These are phyloP conservation scores for Anthoceros angustus DNA, from an alignment of 225 moss, liverwort and hornwort species.

Conservation along the genomic window DNA sequence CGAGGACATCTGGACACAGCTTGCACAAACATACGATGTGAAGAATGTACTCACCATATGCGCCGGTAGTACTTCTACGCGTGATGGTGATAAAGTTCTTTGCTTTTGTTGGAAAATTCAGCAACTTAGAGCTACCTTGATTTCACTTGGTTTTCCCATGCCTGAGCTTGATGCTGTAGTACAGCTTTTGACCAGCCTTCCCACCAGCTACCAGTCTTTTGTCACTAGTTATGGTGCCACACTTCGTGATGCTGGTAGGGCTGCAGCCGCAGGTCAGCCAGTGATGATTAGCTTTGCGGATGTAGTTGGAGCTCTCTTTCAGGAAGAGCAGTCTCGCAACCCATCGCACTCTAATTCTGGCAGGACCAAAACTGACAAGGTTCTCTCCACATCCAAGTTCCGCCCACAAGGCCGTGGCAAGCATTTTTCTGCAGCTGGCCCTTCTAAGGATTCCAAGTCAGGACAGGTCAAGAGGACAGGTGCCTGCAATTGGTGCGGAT, in stretches of 20 bases:
- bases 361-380: background rate
- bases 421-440: too few relatives aligned
- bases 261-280: background rate
- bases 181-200: background rate
- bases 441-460: too few relatives aligned
- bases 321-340: background rate
- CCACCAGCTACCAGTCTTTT: background rate
- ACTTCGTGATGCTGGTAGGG: background rate
- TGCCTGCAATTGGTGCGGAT: too few relatives aligned
- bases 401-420: conserved; percentile 1
- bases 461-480: background rate
- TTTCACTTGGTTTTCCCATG: background rate
- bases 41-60: too few relatives aligned
- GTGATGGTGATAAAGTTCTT: too few relatives aligned
- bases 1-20: too few relatives aligned
- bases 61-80: too few relatives aligned
- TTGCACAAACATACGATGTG: too few relatives aligned
- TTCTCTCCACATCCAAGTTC: conserved; percentile 1
- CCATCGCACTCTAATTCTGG: background rate
- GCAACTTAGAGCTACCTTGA: too few relatives aligned
- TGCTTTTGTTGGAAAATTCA: too few relatives aligned
- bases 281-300: background rate
- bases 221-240: background rate
- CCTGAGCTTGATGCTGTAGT: too few relatives aligned
- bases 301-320: background rate